Base-by-base conservation (phyloP, 805 yeast genomes). In the Debaryomyces prosopidis region DNA sequence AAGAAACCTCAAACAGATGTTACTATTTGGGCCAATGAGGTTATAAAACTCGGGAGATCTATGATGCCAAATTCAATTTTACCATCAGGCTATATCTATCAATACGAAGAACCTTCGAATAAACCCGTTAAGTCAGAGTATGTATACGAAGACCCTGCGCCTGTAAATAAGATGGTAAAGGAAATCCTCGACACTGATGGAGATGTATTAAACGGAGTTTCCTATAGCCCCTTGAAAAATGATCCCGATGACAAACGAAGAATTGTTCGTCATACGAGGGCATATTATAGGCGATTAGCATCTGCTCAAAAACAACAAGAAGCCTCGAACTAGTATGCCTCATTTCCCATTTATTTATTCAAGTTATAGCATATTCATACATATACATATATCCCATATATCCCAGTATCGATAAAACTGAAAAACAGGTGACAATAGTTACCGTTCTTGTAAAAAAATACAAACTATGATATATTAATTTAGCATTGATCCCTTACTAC, bases 21-120 rank as follows among this genome's bases (percentile, higher is more conserved):
- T 5, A 76, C 81, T 27, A 69, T 74, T 23, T 81, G 87, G 87
- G 82, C 85, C 1, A 82, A 80, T 54, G 85, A 81, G 52, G 86
- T 80, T 2, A 80, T 82, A 44, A 73, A 75, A 48, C 59, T 82
- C 44, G 88, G 87, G 1, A 68, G 88, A 49, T 63, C 82, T 4
- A 80, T 82, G 83, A 73, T 82, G 62, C 85, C 85, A 19, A 71
- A 72, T 47, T 70, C 76, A 12, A 65, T 72, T 16, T 58, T 72
- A 35, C 72, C 77, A 1, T 51, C 63, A 8, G 66, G 62, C 42
- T 68, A 65, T 49, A 55, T 71, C 14, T 71, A 72, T 48, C 58
- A 55, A 30, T 54, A 55, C 43, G 52, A 59, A 37, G 59, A 55
- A 10, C 32, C 38, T 11, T 17, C 38, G 5, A 43, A 36, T 10